Base-by-base conservation (phyloP, 257 asterid genomes). In the Perilla frutescens region DNA sequence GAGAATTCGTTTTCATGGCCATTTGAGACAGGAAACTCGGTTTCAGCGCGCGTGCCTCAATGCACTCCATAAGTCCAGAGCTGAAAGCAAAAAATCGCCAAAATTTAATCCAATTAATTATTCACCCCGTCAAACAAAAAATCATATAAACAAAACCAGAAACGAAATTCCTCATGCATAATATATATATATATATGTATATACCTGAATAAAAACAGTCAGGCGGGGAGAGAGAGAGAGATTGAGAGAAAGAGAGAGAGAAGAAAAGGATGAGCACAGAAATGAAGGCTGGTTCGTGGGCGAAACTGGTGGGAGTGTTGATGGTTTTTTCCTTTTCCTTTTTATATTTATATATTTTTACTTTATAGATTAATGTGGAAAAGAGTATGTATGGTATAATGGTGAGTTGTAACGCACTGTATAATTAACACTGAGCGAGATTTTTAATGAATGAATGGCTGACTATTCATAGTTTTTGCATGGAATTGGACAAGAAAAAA, bases 41-140 rank as follows among this genome's bases (percentile, higher is more conserved):
- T 80, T 96, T 96, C 87, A 96, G 78, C 71, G 99, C 99, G 81
- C 89, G 88, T 8, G 94, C 96, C 76, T 87, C 98, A 77, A 87
- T 85, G 81, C 93, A 87, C 80, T 92, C 99, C 99, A 96, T 95
- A 53, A 56, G 12, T 43, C 66, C 75, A 61, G 29, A 54, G 55
- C 57, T 68, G 79, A 48, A 29, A 59, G 51, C 44, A 68, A 13
- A 51, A 54, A 36, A 32, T 11, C 70, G 11, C 2, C 62, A 6
- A 48, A 53, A 47, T 12, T 51, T 70, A 14, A 29, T 34, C 45
- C 54, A 77, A 56, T 77, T 43, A 55, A 44, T 34, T 39, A 37
- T 13, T 7, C 11, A 34, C 37, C 74, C 43, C 6, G 36, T 1
- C 9, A 36, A 51, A 29, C 2, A 12, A 5, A 63, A 69, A 11